Base-by-base conservation (phyloP, 2,329 filamentous ascomycete species). In the Aspergillus arachidicola region DNA sequence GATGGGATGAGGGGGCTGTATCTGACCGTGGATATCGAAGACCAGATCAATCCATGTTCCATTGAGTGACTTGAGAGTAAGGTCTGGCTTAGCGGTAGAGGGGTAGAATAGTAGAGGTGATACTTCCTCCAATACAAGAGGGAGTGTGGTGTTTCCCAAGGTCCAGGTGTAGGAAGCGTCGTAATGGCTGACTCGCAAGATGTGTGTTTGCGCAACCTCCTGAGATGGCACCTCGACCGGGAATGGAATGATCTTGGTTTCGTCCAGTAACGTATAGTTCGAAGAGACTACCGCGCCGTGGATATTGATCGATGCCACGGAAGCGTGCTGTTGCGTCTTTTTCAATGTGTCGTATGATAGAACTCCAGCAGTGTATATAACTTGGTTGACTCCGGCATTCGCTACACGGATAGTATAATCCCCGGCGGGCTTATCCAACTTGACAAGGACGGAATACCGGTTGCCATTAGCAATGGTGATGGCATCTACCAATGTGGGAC, bases 1-100 rank as follows among this genome's bases (percentile, higher is more conserved):
- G 57, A 90, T 85, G 0, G 86, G 84, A 63, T 90, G 87, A 11
- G 84, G 78, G 5, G 83, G 85, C 68, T 86, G 84, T 7, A 83
- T 76, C 6, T 75, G 74, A 2, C 71, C 71, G n/a, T 73, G 71
- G 2, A 83, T 75, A 34, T 80, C 73, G 63, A 87, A 78, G 65
- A 88, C 77, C n/a, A 87, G 69, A 68, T 88, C 86, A 10, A 88
- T 77, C 85, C 85, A 87, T 2, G 81, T 79, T 65, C 77, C 74
- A 62, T 82, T 79, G 28, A 66, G 69, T 9, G 83, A 86, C 6
- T 76, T 75, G 61, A 86, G 79, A 21, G 83, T 85, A 43, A 84
- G 76, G 63, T 86, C 83, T 6, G 57, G 34, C 1, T 64, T 53
- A 62, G 80, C 76, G 10, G 74, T 62, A 0, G 78, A 74, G 12